Evolutionary conservation across 768 basidiomycete genomes (phyloP).

Genomic region (Gymnopilus dilepis): DNA sequence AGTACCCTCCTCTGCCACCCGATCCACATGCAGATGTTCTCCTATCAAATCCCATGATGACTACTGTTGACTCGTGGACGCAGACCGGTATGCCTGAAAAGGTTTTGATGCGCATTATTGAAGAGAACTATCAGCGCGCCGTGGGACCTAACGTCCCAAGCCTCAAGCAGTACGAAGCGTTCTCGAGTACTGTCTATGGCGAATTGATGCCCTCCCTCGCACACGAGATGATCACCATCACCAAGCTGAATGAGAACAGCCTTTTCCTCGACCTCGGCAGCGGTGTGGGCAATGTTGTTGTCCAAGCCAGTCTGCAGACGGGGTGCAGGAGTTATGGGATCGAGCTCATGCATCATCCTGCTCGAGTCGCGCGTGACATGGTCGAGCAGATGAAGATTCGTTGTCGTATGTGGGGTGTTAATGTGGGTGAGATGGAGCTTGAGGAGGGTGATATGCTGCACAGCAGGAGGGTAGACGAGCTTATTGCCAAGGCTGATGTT

Average conservation of each 20-base stretch:
- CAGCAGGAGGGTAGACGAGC: conserved; percentile 65
- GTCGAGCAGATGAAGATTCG: conserved; percentile 75
- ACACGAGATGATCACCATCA: conserved; percentile 67
- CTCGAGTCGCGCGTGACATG: conserved; percentile 79
- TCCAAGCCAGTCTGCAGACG: conserved; percentile 81
- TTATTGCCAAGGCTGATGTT: conserved; percentile 85
- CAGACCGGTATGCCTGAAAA: conserved; percentile 61
- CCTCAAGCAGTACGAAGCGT: conserved; percentile 80
- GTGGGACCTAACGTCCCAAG: conserved; percentile 89
- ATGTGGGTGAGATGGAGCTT: conserved; percentile 74
- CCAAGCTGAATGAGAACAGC: conserved; percentile 60
- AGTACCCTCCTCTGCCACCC: conserved; percentile 63
- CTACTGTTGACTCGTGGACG: conserved; percentile 54
- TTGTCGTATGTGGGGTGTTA: conserved; percentile 91
- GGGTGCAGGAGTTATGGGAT: conserved; percentile 81
- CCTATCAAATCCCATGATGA: conserved; percentile 54
- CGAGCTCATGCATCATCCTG: conserved; percentile 79
- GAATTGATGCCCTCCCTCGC: conserved; percentile 87
- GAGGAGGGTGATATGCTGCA: conserved; percentile 88
- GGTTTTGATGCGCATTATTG: conserved; percentile 76
- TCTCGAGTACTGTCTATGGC: conserved; percentile 88
- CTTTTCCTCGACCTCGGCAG: conserved; percentile 86
- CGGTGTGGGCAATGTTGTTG: conserved; percentile 85
- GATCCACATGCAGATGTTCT: conserved; percentile 49
- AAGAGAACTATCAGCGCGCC: conserved; percentile 92